Evolutionary conservation across 2,329 filamentous ascomycete species (phyloP).

Genomic region (Penicillium sp.): DNA sequence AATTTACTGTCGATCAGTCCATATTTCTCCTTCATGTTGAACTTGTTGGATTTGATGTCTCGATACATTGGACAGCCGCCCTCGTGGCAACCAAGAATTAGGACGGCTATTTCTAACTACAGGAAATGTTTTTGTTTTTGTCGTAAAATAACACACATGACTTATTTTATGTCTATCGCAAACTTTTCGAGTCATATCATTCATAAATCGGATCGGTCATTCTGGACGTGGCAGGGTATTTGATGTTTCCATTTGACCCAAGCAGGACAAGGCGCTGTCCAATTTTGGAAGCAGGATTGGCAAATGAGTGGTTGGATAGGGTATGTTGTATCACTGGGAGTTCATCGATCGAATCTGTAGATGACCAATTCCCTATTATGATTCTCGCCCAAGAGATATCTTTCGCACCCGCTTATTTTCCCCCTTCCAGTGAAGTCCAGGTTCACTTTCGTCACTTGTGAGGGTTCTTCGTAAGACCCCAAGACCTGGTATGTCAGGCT

Average conservation of each 20-base stretch:
- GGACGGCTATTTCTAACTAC: too few species aligned
- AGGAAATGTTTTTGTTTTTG: too few species aligned
- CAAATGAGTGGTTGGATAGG: neutral
- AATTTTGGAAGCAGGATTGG: neutral
- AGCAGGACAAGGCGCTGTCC: too few species aligned
- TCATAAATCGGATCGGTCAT: neutral
- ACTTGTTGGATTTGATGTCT: too few species aligned
- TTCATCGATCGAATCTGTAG: slow-evolving; percentile 52
- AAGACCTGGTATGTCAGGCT: slow-evolving; percentile 37
- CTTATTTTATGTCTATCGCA: neutral
- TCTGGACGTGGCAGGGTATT: too few species aligned
- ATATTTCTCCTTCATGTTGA: too few species aligned
- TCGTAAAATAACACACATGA: too few species aligned
- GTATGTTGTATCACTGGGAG: neutral
- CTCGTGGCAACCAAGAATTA: too few species aligned
- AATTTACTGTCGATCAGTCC: too few species aligned
- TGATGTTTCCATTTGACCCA: too few species aligned
- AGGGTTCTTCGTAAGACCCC: slow-evolving; percentile 9
- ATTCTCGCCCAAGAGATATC: slow-evolving; percentile 67
- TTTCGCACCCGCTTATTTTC: slow-evolving; percentile 62
- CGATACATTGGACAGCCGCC: too few species aligned
- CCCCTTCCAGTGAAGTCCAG: slow-evolving; percentile 57
- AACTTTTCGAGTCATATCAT: neutral
- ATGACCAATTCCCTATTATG: slow-evolving; percentile 56
- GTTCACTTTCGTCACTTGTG: slow-evolving; percentile 43